Conservation (phyloP, 495 filamentous ascomycete species). For the Aspergillus homomorphus region DNA sequence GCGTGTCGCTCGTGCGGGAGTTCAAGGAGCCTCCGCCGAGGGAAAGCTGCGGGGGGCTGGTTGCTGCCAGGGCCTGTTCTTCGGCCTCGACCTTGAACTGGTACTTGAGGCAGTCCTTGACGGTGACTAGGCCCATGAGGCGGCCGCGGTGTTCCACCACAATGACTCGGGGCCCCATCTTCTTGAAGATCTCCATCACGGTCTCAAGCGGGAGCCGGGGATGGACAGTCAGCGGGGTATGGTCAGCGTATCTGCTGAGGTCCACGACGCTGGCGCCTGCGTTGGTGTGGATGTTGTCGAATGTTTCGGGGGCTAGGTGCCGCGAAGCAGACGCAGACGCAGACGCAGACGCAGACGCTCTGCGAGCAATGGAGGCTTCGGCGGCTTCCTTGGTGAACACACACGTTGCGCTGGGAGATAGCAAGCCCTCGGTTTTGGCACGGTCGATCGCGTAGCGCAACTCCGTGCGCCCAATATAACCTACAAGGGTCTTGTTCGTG, state of each 20-base stretch:
- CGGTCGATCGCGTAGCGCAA: constrained; percentile 90
- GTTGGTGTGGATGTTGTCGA: constrained; percentile 60
- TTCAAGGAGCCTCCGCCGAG: constrained; percentile 30
- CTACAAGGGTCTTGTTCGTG: constrained; percentile 67
- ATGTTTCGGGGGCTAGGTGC: constrained; percentile 53
- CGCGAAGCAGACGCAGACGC: constrained; percentile 11
- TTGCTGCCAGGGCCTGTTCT: constrained; percentile 60
- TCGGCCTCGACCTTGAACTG: constrained; percentile 95
- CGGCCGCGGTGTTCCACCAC: constrained; percentile 86
- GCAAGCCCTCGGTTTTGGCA: constrained; percentile 69
- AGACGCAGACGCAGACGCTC: constrained; percentile 23
- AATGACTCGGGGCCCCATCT: constrained; percentile 93
- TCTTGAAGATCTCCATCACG: constrained; percentile 98
- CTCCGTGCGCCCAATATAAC: constrained; percentile 94
- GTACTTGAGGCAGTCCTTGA: constrained; percentile 97
- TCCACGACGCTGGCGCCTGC: constrained; percentile 62
- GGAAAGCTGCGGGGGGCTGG: constrained; percentile 42
- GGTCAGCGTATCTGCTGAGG: constrained; percentile 84
- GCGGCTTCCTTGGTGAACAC: constrained; percentile 69
- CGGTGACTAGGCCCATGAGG: constrained; percentile 81
- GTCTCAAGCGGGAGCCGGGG: constrained; percentile 91
- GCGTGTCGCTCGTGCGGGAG: constrained; percentile 23
- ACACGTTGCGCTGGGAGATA: constrained; percentile 68
- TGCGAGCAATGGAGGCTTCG: constrained; percentile 33
- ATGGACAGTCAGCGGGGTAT: constrained; percentile 87